These are phyloP conservation scores for Punctularia strigosozonata DNA, from an alignment of 768 basidiomycete species.

Conservation along the genomic window DNA sequence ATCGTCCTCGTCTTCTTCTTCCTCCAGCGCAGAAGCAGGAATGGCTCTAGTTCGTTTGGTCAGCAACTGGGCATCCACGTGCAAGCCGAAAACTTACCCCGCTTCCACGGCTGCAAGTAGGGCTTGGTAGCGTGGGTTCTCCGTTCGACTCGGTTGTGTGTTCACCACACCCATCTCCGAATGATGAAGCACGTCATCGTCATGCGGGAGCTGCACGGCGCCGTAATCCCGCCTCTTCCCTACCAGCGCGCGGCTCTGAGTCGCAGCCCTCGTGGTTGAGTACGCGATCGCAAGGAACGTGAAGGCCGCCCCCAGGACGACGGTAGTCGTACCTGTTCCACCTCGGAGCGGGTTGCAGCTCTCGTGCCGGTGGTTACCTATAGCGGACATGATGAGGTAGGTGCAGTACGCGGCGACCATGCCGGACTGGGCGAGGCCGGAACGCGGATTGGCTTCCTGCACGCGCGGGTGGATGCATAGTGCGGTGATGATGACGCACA, in stretches of 20 bases:
- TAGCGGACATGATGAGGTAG: slow-evolving; percentile 87
- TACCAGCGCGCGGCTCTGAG: slow-evolving; percentile 83
- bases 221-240: slow-evolving; percentile 51
- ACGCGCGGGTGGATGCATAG: slow-evolving; percentile 76
- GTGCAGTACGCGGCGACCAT: slow-evolving; percentile 99
- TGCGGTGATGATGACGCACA: slow-evolving; percentile 70
- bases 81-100: slow-evolving; percentile 43
- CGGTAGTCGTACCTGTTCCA: slow-evolving; percentile 70
- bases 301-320: slow-evolving; percentile 85
- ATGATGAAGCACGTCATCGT: slow-evolving; percentile 34
- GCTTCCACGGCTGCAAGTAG: slow-evolving; percentile 92
- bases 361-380: slow-evolving; percentile 82
- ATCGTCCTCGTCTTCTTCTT: slow-evolving; percentile 66
- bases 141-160: slow-evolving; percentile 73
- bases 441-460: slow-evolving; percentile 88
- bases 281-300: slow-evolving; percentile 98
- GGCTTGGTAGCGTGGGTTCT: slow-evolving; percentile 88
- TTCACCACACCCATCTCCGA: slow-evolving; percentile 70
- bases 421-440: slow-evolving; percentile 87
- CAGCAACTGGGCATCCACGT: background rate
- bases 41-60: slow-evolving; percentile 47
- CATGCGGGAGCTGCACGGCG: slow-evolving; percentile 47
- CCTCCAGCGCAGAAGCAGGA: slow-evolving; percentile 79
- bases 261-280: slow-evolving; percentile 92
- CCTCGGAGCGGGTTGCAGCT: slow-evolving; percentile 84